Evolutionary conservation across 495 filamentous ascomycete genomes (phyloP), one percentile per base, ranked within the genome.

Genomic region (Penicillium verhagenii): DNA sequence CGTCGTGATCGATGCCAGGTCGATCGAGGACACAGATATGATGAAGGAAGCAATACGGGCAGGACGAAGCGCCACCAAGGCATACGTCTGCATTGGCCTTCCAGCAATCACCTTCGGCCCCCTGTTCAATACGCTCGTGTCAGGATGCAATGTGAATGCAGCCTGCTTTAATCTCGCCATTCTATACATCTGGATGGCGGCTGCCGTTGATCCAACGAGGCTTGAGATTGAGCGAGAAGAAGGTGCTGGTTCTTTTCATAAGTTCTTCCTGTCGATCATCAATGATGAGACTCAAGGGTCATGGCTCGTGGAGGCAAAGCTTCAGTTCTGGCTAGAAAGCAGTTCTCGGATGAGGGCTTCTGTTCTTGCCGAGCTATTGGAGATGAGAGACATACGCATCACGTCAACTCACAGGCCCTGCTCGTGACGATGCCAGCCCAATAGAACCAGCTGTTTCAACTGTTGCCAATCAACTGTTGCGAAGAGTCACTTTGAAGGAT

Each of bases 61-160:
- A 42, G 37, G 20, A 10, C 16, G 23, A 6, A 52, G 50, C 38
- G 23, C 24, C n/a, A 25, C 43, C 18, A 24, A 26, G 39, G 29
- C 21, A 44, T 52, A 52, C 29, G 18, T 52, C 39, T 45, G 50
- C 13, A 9, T 40, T n/a, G 33, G 49, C 49, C 35, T 51, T 29
- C 49, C 33, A 42, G 33, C 26, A 21, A 38, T 28, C 29, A 46
- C 18, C 28, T 46, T 53, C 24, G 50, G 39, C 25, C 51, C 42
- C n/a, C n/a, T n/a, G n/a, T n/a, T n/a, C n/a, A n/a, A n/a, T n/a
- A n/a, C n/a, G n/a, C n/a, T n/a, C n/a, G n/a, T n/a, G n/a, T n/a
- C n/a, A n/a, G n/a, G n/a, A n/a, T n/a, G n/a, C n/a, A n/a, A n/a
- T n/a, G n/a, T n/a, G n/a, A n/a, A n/a, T n/a, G n/a, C n/a, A n/a